These are phyloP conservation scores for Herpotrichia juniperi DNA, from an alignment of 2,329 filamentous ascomycete genomes.

Conservation along the genomic window DNA sequence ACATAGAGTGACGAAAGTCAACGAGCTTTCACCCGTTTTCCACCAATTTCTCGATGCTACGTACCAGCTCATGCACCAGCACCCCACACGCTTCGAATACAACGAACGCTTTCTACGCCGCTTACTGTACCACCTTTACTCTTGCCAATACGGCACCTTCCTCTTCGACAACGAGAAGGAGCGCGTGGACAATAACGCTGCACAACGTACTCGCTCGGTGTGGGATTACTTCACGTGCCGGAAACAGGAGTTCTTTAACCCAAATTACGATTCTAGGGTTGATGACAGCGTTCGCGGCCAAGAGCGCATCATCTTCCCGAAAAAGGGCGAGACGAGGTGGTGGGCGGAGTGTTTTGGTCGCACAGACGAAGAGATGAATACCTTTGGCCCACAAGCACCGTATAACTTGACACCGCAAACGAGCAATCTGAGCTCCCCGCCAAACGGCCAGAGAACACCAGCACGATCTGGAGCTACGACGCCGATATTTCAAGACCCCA, in stretches of 20 bases:
- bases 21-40: slow-evolving; percentile 94
- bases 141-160: slow-evolving; percentile 96
- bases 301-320: slow-evolving; percentile 84
- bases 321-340: slow-evolving; percentile 81
- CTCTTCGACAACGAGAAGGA: slow-evolving; percentile 95
- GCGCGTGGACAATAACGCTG: slow-evolving; percentile 71
- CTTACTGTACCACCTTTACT: slow-evolving; percentile 90
- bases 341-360: slow-evolving; percentile 90
- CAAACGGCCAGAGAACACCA: slow-evolving; percentile 26
- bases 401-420: slow-evolving; percentile 32
- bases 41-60: slow-evolving; percentile 96
- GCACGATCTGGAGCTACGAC: slow-evolving; percentile 21
- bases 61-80: slow-evolving; percentile 85
- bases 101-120: slow-evolving; percentile 92
- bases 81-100: slow-evolving; percentile 91
- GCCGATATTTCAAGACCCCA: slow-evolving; percentile 23
- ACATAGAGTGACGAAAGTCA: slow-evolving; percentile 77
- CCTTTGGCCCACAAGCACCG: slow-evolving; percentile 39
- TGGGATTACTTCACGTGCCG: slow-evolving; percentile 95
- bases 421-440: slow-evolving; percentile 22
- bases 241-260: slow-evolving; percentile 80
- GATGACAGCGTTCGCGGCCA: slow-evolving; percentile 81
- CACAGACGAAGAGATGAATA: slow-evolving; percentile 92
- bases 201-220: slow-evolving; percentile 79
- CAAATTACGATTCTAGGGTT: slow-evolving; percentile 73